Evolutionary conservation across 768 basidiomycete species (phyloP), one percentile per base, ranked within the genome.

Genomic region (Trametes elegans): DNA sequence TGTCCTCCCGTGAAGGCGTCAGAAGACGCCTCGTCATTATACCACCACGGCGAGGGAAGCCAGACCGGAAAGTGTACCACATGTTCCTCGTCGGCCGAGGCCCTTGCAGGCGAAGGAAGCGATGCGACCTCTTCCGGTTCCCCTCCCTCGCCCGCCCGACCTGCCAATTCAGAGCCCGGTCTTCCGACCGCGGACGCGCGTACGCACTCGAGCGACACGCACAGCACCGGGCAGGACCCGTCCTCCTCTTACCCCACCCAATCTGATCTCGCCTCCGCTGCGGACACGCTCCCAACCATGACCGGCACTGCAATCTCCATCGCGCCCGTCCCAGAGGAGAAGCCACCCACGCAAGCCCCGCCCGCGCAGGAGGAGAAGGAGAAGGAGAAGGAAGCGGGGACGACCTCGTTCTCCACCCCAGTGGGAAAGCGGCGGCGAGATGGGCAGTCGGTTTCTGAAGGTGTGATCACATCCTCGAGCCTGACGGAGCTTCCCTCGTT

Each of bases 381-480:
- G 62, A 74, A 69, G 65, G 74, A 75, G 16, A 58, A 57, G 64
- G 72, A 64, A 46, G 74, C 76, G 8, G 68, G 72, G 23, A 64
- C 70, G 7, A 71, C 74, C 23, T 52, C 64, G 10, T 66, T 76
- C 3, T 66, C 71, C 38, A 72, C 70, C 2, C 75, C 76, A 21
- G 67, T 70, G 29, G 66, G 74, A 41, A 68, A 71, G 63, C 67
- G 69, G 34, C 42, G 64, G n/a, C 62, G 60, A 53, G 58, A 62
- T 48, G 58, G 52, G 28, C 50, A 54, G 58, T 59, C 58, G 38
- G 54, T 59, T 48, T 69, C 70, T 26, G 65, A 68, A 51, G 70
- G 68, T 62, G 66, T 64, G 43, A 61, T 66, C 53, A 65, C 68
- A 35, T 60, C 57, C 14, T 64, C 69, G 43, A 64, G 59, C 63